Percentiles rank a stretch among this genome's conserved stretches.
These are phyloP conservation scores for Steccherinum ochraceum DNA, from an alignment of 768 basidiomycete genomes.

Conservation along the genomic window DNA sequence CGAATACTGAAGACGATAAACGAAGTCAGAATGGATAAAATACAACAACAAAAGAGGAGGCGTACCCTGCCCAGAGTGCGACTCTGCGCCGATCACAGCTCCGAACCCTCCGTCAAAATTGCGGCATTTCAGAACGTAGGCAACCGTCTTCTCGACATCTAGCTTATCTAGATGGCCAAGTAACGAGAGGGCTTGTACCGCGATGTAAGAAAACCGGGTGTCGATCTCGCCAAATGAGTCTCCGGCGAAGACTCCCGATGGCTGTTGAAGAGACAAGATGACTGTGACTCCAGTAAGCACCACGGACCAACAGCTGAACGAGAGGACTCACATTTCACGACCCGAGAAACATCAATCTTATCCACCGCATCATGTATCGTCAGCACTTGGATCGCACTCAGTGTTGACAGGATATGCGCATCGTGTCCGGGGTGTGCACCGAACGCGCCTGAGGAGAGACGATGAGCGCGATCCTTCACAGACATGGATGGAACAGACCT, in stretches of 20 bases:
- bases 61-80: conserved; percentile 85
- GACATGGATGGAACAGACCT: conserved; percentile 18
- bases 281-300: conserved; percentile 36
- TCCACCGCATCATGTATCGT: conserved; percentile 79
- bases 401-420: conserved; percentile 78
- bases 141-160: conserved; percentile 58
- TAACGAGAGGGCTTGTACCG: conserved; percentile 76
- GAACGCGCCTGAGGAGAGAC: conserved; percentile 61
- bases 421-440: conserved; percentile 93
- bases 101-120: conserved; percentile 99
- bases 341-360: conserved; percentile 58
- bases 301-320: neutral
- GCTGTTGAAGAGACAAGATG: conserved; percentile 78
- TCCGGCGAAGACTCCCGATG: conserved; percentile 84
- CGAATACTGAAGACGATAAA: conserved; percentile 58
- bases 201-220: conserved; percentile 87
- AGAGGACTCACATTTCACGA: conserved; percentile 60
- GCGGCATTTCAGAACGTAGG: conserved; percentile 68
- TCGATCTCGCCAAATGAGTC: conserved; percentile 90
- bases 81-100: conserved; percentile 77
- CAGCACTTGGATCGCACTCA: conserved; percentile 91
- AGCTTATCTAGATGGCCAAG: conserved; percentile 69
- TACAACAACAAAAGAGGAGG: neutral
- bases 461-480: conserved; percentile 3
- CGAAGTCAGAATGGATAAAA: neutral